Evolutionary conservation across 192 early-diverging fungal species (phyloP), one percentile per base, ranked within the genome.

Genomic region (Coemansia brasiliensis): DNA sequence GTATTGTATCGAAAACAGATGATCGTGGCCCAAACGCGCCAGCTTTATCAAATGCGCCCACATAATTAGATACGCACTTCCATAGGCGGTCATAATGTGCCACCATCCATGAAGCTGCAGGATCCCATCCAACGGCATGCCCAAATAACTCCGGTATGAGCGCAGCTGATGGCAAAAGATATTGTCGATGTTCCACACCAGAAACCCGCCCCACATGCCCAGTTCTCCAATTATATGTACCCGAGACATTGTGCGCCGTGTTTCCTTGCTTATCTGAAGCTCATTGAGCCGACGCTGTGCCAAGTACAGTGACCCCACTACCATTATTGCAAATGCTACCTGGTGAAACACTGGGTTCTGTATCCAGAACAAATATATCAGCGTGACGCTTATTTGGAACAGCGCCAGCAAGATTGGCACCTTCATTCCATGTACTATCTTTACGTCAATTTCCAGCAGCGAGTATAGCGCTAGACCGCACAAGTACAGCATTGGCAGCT

Each of bases 151-250:
- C n/a, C 87, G 59, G 56, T 63, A 65, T 25, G 40, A 46, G 52
- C 84, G 78, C 42, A 92, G 65, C 15, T 59, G 52, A 24, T 80
- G 63, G 60, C 90, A 92, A 38, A 82, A 80, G 18, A 72, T 57
- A 63, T 89, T 90, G 60, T 90, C 89, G 7, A 87, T 40, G 63
- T 87, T 86, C 91, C 91, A 92, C 44, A 86, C 63, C 1, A 81
- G 24, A 55, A 91, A 90, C 32, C 76, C 75, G 48, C 72, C 52
- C 46, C 75, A 56, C 50, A 81, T 63, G 41, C 65, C 63, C 18
- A 67, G 21, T n/a, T 65, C 38, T 37, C 69, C 65, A 20, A 58
- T 32, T 61, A 62, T 13, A 17, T 53, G 52, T 27, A 72, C 46
- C 17, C 58, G 55, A 24, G 17, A 40, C n/a, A 79, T 24, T 32